Evolutionary conservation across 352 stramenopile genomes (phyloP).

Genomic region (Globisporangium okanoganense): DNA sequence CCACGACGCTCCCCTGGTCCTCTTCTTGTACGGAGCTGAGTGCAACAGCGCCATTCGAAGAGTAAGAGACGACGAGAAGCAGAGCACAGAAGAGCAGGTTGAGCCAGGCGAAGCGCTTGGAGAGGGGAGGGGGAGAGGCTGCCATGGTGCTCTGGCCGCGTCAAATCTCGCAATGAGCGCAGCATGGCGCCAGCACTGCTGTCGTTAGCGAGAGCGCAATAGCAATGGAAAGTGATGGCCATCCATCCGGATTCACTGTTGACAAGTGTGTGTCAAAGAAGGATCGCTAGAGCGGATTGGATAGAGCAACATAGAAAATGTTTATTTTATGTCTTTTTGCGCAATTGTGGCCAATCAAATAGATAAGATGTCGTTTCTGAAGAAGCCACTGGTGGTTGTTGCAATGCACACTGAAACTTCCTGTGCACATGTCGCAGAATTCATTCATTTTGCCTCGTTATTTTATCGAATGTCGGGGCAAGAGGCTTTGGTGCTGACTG

Average conservation of each 20-base stretch:
- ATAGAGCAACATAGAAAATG: too few species aligned
- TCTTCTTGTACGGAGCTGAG: conserved; percentile 2
- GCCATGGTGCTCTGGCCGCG: not conserved
- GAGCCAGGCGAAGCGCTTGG: not conserved
- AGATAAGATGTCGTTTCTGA: too few species aligned
- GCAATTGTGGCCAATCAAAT: too few species aligned
- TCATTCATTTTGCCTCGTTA: not conserved
- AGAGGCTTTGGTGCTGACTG: not conserved
- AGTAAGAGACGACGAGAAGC: not conserved
- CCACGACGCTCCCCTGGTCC: not conserved
- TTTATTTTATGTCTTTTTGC: too few species aligned
- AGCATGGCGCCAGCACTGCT: too few species aligned
- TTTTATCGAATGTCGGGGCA: conserved; percentile 1
- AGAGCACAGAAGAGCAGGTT: not conserved
- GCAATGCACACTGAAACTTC: too few species aligned
- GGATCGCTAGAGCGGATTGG: too few species aligned
- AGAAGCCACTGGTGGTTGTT: not conserved
- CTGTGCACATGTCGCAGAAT: not conserved
- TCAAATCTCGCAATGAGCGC: not conserved
- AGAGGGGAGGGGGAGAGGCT: not conserved
- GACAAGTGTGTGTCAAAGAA: too few species aligned
- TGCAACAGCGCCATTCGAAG: not conserved
- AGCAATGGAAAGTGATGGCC: too few species aligned
- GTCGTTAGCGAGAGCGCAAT: too few species aligned
- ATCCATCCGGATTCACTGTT: too few species aligned